Evolutionary conservation across 306 rosid genomes (phyloP).

Genomic region (Rubus idaeus): DNA sequence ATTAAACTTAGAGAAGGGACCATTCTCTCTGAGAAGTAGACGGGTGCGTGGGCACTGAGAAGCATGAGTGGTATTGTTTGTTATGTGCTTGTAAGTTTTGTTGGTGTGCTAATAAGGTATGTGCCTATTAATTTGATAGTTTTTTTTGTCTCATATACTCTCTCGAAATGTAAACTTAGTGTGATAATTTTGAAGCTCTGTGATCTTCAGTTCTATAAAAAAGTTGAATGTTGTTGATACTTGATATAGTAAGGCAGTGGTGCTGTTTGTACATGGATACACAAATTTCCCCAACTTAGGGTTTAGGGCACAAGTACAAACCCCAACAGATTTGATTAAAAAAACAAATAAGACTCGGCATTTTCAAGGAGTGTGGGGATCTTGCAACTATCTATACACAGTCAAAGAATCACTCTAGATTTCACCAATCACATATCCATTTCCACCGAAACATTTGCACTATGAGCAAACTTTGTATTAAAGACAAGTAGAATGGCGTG

Average conservation of each 20-base stretch:
- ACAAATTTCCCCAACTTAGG: not conserved
- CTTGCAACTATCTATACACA: no score
- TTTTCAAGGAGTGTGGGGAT: not conserved
- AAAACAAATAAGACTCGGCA: not conserved
- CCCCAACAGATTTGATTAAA: not conserved
- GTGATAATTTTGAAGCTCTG: not conserved
- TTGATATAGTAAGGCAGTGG: not conserved
- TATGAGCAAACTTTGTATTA: not conserved
- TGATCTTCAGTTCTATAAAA: constrained; percentile 4
- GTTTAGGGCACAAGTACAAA: not conserved
- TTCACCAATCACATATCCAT: not conserved
- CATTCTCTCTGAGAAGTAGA: constrained; percentile 57
- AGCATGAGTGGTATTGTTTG: not conserved
- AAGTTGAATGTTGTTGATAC: constrained; percentile 5
- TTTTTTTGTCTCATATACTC: constrained; percentile 14
- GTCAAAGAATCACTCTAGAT: no score
- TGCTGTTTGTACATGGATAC: not conserved
- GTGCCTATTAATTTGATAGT: not conserved
- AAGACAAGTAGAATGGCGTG: not conserved
- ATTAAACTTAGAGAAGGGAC: constrained; percentile 46
- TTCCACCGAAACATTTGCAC: not conserved
- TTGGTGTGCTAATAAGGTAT: constrained; percentile 22
- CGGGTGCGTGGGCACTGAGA: constrained; percentile 29
- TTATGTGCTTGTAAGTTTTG: constrained; percentile 4
- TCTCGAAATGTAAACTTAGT: constrained; percentile 5